A percentile compares a stretch with the other conserved stretches of the same genome.
phyloP scores from a whole-genome alignment of 306 rosid species.

The Vicia sativa region DNA sequence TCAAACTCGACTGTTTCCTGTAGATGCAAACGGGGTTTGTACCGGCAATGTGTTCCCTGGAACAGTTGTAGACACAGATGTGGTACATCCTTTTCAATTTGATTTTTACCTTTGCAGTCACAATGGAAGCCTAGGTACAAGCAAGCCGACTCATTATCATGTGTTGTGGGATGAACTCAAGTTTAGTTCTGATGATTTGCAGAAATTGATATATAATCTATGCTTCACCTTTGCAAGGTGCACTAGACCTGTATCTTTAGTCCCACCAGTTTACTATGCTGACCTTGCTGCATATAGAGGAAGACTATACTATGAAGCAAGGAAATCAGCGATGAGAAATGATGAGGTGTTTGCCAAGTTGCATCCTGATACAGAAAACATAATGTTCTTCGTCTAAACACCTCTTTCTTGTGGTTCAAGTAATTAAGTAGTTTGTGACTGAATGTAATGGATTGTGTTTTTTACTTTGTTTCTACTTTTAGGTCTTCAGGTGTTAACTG shows the following conservation, averaged over 20 bases:
- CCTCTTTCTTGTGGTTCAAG: neutral
- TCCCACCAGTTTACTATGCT: conserved; percentile 84
- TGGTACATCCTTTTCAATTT: conserved; percentile 72
- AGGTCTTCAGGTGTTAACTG: neutral
- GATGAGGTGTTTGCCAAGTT: conserved; percentile 44
- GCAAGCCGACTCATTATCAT: conserved; percentile 84
- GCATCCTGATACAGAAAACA: conserved; percentile 53
- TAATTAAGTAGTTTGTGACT: conserved; percentile 56
- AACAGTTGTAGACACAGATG: conserved; percentile 71
- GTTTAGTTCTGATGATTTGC: conserved; percentile 65
- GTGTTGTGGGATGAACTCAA: conserved; percentile 72
- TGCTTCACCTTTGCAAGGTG: conserved; percentile 85
- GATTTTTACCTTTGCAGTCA: conserved; percentile 81
- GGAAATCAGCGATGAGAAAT: conserved; percentile 13
- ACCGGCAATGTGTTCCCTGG: conserved; percentile 62
- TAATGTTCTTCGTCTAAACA: conserved; percentile 62
- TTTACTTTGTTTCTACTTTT: neutral
- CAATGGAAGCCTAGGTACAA: conserved; percentile 71
- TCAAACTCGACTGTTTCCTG: conserved; percentile 63
- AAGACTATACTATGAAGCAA: conserved; percentile 60
- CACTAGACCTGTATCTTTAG: conserved; percentile 79
- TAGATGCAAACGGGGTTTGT: neutral
- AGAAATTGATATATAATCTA: conserved; percentile 68
- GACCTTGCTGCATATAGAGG: conserved; percentile 83
- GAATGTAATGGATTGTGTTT: conserved; percentile 55